Evolutionary conservation across 2,329 filamentous ascomycete genomes (phyloP), one percentile per base, ranked within the genome.

Genomic region (Penicillium sclerotiorum): DNA sequence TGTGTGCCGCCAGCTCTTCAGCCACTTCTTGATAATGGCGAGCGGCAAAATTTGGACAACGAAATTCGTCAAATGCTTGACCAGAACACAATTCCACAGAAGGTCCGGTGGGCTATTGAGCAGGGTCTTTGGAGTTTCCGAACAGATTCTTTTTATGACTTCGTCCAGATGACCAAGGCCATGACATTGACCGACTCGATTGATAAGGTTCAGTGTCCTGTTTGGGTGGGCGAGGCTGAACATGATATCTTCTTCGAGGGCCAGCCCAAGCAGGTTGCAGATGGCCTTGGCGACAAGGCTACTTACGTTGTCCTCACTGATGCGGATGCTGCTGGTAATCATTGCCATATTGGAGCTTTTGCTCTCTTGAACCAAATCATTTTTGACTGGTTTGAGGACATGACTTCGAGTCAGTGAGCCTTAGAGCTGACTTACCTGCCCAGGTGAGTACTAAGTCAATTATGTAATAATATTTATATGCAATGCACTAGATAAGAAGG

Each of bases 301-400:
- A 52, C 53, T 17, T 55, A 56, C 21, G 23, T 59, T 35, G 45
- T 58, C 20, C 61, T 64, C 49, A 44, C 53, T 45, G 55, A 49
- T 6, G 55, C 49, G 12, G 49, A 60, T 23, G 60, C 59, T 5
- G 60, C 60, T 22, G 59, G 60, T 8, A 45, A 59, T 32, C 62
- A 64, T 40, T 63, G 60, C 38, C 57, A 62, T 41, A 18, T 63
- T n/a, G 60, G 62, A 1, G 62, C 62, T 3, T 59, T 59, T 41
- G 32, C 53, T 20, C 56, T 60, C 47, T 47, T 63, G 21, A 49
- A 52, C 6, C 51, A 57, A 47, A 51, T 45, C 2, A 2, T 27
- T 4, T 40, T 8, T 23, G 37, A 27, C 37, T 40, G 37, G 37
- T 20, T 40, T 21, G 35, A 37, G 5, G 35, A 33, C 17, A n/a